These are phyloP conservation scores for Tuber umbilicatum DNA, from an alignment of 495 filamentous ascomycete species.

Conservation along the genomic window DNA sequence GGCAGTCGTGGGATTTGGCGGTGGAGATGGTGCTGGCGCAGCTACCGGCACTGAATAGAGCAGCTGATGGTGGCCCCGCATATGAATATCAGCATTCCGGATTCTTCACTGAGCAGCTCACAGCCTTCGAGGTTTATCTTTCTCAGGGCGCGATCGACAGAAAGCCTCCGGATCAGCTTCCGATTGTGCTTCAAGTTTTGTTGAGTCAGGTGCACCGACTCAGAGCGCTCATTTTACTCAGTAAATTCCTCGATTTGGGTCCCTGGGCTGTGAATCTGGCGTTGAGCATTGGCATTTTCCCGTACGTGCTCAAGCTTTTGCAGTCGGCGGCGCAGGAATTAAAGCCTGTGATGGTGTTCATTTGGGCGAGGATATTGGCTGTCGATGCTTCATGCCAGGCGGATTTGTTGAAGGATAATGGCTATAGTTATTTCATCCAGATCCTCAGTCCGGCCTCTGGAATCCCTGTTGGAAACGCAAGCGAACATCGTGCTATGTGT, in stretches of 20 bases:
- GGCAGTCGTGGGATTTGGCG: slow-evolving; percentile 96
- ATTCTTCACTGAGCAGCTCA: slow-evolving; percentile 96
- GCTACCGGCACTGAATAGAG: slow-evolving; percentile 70
- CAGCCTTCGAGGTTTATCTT: slow-evolving; percentile 96
- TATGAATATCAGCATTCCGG: slow-evolving; percentile 91
- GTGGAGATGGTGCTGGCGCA: slow-evolving; percentile 95
- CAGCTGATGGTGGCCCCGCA: slow-evolving; percentile 60
- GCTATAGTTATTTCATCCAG: slow-evolving; percentile 89
- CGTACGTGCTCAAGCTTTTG: slow-evolving; percentile 90
- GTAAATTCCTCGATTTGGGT: slow-evolving; percentile 87
- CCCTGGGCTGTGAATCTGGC: slow-evolving; percentile 97
- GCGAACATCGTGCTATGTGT: slow-evolving; percentile 97
- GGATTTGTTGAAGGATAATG: slow-evolving; percentile 91
- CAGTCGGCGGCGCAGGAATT: slow-evolving; percentile 92
- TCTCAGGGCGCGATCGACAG: slow-evolving; percentile 74
- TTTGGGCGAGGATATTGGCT: slow-evolving; percentile 94
- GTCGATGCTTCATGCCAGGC: slow-evolving; percentile 88
- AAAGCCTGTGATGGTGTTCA: slow-evolving; percentile 99
- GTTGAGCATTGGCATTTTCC: slow-evolving; percentile 95
- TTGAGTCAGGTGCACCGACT: slow-evolving; percentile 91
- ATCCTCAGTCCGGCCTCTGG: slow-evolving; percentile 76
- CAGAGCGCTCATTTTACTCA: slow-evolving; percentile 85
- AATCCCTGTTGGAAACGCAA: slow-evolving; percentile 75
- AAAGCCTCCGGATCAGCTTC: slow-evolving; percentile 85
- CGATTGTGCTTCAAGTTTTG: slow-evolving; percentile 91